Percentiles rank a stretch among this genome's conserved stretches.
phyloP scores from a whole-genome alignment of 345 rosid species.

The Citrus inodora region DNA sequence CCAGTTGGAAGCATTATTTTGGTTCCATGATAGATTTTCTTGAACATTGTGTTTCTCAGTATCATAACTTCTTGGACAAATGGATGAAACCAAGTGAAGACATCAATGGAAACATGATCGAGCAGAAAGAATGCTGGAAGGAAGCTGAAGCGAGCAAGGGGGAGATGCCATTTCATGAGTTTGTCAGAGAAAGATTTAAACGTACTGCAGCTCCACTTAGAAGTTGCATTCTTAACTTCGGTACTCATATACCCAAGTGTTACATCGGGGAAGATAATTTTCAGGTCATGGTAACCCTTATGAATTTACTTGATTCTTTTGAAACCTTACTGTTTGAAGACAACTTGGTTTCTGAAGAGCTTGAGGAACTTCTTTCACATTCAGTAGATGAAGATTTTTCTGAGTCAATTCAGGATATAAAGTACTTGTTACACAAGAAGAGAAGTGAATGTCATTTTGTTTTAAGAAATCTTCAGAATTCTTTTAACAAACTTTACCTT shows the following conservation, averaged over 20 bases:
- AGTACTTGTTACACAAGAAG: neutral
- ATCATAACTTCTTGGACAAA: neutral
- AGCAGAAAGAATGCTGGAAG: no score
- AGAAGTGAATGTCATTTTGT: neutral
- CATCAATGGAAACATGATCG: no score
- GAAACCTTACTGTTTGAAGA: neutral
- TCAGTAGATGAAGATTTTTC: neutral
- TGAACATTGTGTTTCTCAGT: neutral
- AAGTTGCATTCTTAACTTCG: slow-evolving; percentile 20
- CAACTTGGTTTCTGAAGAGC: neutral
- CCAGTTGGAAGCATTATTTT: slow-evolving; percentile 22
- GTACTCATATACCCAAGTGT: slow-evolving; percentile 27
- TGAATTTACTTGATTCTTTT: no score
- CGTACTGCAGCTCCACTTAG: slow-evolving; percentile 7
- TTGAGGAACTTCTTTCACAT: neutral
- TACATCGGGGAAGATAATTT: slow-evolving; percentile 18
- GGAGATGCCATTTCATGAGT: neutral
- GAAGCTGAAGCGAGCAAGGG: no score
- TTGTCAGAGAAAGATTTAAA: slow-evolving; percentile 23
- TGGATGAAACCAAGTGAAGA: neutral
- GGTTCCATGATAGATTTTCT: slow-evolving; percentile 11
- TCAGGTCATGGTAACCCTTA: neutral
- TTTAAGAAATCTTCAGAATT: neutral
- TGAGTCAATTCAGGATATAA: neutral
- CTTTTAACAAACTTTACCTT: neutral